Conservation (phyloP, 1,284 basidiomycete genomes). For the Pisolithus thermaeus region DNA sequence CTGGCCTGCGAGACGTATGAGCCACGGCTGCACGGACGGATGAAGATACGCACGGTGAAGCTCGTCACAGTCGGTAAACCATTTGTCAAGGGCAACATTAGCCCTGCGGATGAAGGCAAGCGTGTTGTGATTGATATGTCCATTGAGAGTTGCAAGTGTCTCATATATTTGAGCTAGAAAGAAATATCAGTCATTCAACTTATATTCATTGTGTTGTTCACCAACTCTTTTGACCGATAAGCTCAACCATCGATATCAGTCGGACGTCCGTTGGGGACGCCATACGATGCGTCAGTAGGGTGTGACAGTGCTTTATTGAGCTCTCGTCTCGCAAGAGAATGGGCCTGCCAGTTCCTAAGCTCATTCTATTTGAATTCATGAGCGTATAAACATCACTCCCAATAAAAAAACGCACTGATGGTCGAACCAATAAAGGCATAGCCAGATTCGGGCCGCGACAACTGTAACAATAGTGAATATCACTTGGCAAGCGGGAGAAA, state of each 20-base stretch:
- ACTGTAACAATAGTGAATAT: conserved; percentile 43
- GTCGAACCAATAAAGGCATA: conserved; percentile 91
- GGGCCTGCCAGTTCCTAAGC: conserved; percentile 84
- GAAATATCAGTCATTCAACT: conserved; percentile 7
- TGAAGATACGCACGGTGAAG: conserved; percentile 56
- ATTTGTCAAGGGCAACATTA: conserved; percentile 79
- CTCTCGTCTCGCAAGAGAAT: conserved; percentile 85
- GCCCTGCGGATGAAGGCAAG: conserved; percentile 82
- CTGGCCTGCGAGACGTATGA: conserved; percentile 41
- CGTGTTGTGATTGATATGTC: conserved; percentile 80
- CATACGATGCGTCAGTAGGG: conserved; percentile 80
- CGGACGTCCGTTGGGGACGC: conserved; percentile 84
- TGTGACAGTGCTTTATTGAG: conserved; percentile 77
- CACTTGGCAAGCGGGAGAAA: conserved; percentile 1
- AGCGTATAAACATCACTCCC: conserved; percentile 8
- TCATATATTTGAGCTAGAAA: conserved; percentile 81
- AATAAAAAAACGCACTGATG: conserved; percentile 60
- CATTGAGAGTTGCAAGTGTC: conserved; percentile 79
- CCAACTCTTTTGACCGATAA: conserved; percentile 86
- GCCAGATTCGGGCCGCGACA: conserved; percentile 88
- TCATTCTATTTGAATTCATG: conserved; percentile 55
- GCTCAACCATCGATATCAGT: conserved; percentile 80
- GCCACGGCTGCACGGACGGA: neutral
- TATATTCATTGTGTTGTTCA: conserved; percentile 13
- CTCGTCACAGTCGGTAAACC: conserved; percentile 84